Base-by-base conservation (phyloP, 2,329 filamentous ascomycete species). In the Hymenoscyphus repandus region DNA sequence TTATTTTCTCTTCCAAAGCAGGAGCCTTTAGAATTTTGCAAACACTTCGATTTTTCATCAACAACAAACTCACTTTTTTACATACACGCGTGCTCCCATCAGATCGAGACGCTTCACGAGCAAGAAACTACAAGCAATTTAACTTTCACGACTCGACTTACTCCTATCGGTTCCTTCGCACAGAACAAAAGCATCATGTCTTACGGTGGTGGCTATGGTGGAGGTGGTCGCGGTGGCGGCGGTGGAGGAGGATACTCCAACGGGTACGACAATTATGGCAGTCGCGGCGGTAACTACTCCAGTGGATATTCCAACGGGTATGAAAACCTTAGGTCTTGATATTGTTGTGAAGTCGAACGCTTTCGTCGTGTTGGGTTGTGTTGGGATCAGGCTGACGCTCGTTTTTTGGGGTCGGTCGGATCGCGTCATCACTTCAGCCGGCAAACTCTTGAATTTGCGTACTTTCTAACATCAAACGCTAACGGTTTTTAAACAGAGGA, bases 181-280 rank as follows among this genome's bases (percentile, higher is more conserved):
- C 47, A 44, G 45, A 38, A 53, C 55, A 51, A 38, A 49, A 56
- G 53, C 66, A 79, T 66, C 68, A 89, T 88, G 85, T 88, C 85
- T 72, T 87, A 88, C 65, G 77, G 82, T 61, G 78, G 72, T 61
- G 69, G 72, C 58, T 68, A 66, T 58, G 69, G 72, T 58, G 70
- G 74, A 56, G 45, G 45, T 41, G 45, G 45, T 74, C 75, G 58
- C 58, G 69, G 72, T 50, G 68, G 72, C 56, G 68, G 68, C 47
- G 65, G 68, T 59, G 68, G 68, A 49, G 71, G 71, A 58, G 74
- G 75, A 58, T 76, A 79, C 64, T 74, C 73, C 49, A 76, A 78
- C 66, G 76, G 77, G 68, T 77, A 79, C 64, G 77, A 72, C 67
- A 69, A 70, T 66, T 69, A 72, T 70, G 74, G 70, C 66, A 74